Evolutionary conservation across 2,329 filamentous ascomycete genomes (phyloP), one percentile per base, ranked within the genome.

Genomic region (Fonsecaea pedrosoi): DNA sequence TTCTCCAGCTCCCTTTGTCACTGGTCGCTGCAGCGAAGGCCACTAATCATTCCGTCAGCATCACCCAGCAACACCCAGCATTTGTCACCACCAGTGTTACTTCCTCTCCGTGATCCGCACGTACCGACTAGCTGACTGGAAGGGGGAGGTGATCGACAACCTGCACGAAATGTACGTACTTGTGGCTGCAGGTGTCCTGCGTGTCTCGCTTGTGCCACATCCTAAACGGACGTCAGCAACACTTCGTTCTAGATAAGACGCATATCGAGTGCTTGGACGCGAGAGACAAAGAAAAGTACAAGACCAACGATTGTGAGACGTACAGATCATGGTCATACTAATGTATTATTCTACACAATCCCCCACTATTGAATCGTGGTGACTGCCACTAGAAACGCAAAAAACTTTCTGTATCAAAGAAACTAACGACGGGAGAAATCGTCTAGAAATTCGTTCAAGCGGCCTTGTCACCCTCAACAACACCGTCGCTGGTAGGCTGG

Each of bases 401-500:
- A 25, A 55, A 34, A 25, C 48, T 32, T 13, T 32, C 38, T 45
- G 38, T 42, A 13, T 42, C 7, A 35, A 55, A 21, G 13, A 30
- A 48, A 38, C n/a, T 18, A 62, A 62, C 54, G 50, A 56, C 45
- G 40, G 9, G 35, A 18, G 45, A 30, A 54, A 30, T 5, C 37
- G 21, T 21, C 15, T 45, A 25, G 18, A 21, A 35, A 56, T 4
- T 48, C 15, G 15, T 35, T 62, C 12, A 55, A 21, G 30, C 64
- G 8, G 40, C 21, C 59, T 66, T 66, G 54, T 66, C 64, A 13
- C 38, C 54, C 9, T 54, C 53, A 18, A 54, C 21, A 10, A 64
- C 13, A 30, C 25, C 63, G n/a, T 62, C 42, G 15, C 32, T 34
- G 12, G 71, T 77, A 1, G 82, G 79, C 3, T 61, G 55, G 35